Evolutionary conservation across 768 basidiomycete species (phyloP).

Genomic region (Russula foetens): DNA sequence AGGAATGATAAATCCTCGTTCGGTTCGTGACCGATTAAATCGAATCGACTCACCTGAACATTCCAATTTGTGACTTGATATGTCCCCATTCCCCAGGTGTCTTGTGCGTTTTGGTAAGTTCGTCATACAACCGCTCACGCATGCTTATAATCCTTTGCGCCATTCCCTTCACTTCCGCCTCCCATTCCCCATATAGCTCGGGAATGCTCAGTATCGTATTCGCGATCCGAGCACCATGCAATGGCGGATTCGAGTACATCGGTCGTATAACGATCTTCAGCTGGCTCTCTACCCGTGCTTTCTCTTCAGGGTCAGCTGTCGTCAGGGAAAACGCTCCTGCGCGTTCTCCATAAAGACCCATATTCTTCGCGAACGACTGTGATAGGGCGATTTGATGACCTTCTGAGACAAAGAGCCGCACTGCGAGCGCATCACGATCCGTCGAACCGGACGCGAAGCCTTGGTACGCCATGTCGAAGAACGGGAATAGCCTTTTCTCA

Average conservation of each 20-base stretch:
- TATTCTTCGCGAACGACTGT: constrained; percentile 99
- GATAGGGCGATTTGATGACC: constrained; percentile 87
- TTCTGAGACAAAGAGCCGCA: constrained; percentile 86
- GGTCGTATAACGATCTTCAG: constrained; percentile 93
- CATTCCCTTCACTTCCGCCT: constrained; percentile 91
- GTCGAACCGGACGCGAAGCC: constrained; percentile 96
- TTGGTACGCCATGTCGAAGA: constrained; percentile 99
- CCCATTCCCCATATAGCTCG: constrained; percentile 80
- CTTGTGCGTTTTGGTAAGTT: constrained; percentile 66
- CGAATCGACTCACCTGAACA: constrained; percentile 71
- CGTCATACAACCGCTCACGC: constrained; percentile 74
- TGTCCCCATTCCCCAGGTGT: constrained; percentile 96
- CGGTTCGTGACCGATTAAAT: neutral
- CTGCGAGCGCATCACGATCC: constrained; percentile 85
- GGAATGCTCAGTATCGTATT: constrained; percentile 70
- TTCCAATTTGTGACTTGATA: constrained; percentile 93
- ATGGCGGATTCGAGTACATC: constrained; percentile 96
- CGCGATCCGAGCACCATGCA: constrained; percentile 84
- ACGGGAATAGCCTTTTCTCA: constrained; percentile 88
- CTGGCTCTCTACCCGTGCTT: constrained; percentile 85
- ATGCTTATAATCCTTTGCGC: constrained; percentile 91
- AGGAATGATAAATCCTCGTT: neutral
- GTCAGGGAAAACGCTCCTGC: constrained; percentile 93
- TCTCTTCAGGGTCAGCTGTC: constrained; percentile 61
- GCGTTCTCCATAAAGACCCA: constrained; percentile 98